Percentiles rank a stretch among this genome's conserved stretches.
Conservation (phyloP, 768 basidiomycete genomes). For the Naganishia randhawae region DNA sequence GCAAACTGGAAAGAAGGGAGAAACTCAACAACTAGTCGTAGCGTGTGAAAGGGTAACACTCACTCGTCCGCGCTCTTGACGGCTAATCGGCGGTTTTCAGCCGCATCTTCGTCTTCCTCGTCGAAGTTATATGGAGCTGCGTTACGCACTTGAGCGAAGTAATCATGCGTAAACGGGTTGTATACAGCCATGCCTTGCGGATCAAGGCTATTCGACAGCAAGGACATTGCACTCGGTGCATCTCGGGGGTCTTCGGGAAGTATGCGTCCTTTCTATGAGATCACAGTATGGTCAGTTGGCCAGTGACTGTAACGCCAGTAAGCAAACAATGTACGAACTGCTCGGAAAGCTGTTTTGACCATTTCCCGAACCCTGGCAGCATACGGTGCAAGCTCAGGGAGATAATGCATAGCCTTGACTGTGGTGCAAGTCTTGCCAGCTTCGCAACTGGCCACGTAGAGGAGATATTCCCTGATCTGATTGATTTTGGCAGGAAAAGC, state of each 20-base stretch:
- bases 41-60: neutral
- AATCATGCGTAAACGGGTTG: neutral
- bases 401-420: neutral
- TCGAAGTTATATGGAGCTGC: neutral
- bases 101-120: conserved; percentile 14
- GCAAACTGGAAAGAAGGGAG: conserved; percentile 25
- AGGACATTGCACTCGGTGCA: conserved; percentile 3
- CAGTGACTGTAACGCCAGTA: too few relatives aligned
- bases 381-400: neutral
- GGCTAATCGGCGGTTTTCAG: neutral
- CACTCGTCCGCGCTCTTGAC: conserved; percentile 12
- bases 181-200: neutral
- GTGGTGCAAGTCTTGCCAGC: neutral
- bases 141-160: neutral
- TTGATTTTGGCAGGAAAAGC: neutral
- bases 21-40: neutral
- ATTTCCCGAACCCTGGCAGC: neutral
- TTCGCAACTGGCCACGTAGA: conserved; percentile 3
- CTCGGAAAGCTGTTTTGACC: neutral
- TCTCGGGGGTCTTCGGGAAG: neutral
- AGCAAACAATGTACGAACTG: neutral
- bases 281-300: too few relatives aligned
- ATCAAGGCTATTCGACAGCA: conserved; percentile 6
- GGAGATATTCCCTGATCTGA: conserved; percentile 2
- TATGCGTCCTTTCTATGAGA: neutral